Evolutionary conservation across 2,329 filamentous ascomycete species (phyloP).

Genomic region (Lecanicillium sp.): DNA sequence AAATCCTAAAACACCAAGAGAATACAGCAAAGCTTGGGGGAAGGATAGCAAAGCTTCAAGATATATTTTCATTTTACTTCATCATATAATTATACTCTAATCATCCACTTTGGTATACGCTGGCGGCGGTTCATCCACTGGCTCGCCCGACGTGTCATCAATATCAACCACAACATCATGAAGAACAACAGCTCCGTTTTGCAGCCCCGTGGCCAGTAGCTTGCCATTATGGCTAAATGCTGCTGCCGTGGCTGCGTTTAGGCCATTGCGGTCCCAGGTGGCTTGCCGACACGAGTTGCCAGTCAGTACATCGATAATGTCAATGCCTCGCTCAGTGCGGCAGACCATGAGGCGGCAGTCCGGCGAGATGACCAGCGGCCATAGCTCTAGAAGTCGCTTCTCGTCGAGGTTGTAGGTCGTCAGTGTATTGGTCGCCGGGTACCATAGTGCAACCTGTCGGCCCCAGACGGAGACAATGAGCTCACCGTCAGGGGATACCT

Average conservation of each 20-base stretch:
- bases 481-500: constrained; percentile 13
- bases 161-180: background rate
- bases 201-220: background rate
- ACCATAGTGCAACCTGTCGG: constrained; percentile 16
- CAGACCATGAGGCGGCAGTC: constrained; percentile 16
- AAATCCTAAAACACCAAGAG: no score
- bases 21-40: no score
- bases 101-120: no score
- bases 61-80: no score
- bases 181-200: background rate
- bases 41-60: no score
- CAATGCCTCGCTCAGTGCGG: constrained; percentile 18
- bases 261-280: background rate
- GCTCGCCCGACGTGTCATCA: no score
- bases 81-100: no score
- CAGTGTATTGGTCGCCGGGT: constrained; percentile 12
- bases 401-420: constrained; percentile 15
- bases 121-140: no score
- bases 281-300: background rate
- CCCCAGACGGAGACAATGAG: constrained; percentile 18
- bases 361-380: constrained; percentile 19
- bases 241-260: constrained; percentile 1
- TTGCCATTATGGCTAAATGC: background rate
- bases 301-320: constrained; percentile 3
- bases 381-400: constrained; percentile 14